Base-by-base conservation (phyloP, 495 filamentous ascomycete genomes). In the Xylaria palmicola region DNA sequence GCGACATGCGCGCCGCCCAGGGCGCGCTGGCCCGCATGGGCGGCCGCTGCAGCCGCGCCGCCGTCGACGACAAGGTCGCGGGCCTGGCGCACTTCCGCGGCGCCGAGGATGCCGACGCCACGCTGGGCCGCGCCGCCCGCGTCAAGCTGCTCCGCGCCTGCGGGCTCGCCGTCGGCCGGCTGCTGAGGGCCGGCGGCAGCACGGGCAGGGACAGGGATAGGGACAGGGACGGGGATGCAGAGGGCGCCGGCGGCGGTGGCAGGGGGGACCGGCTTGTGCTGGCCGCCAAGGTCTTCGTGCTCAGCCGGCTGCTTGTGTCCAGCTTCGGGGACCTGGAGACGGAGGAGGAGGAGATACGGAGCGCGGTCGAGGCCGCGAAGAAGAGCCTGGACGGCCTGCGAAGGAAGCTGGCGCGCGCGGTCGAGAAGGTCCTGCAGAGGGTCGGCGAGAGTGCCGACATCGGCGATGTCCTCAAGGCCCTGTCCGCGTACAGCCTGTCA, bases 401-500 rank as follows among this genome's bases (percentile, higher is more conserved):
- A 47, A 79, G 78, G 41, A 82, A 83, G 50, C 74, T 97, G 29
- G 71, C 88, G 20, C 75, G 79, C 40, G 83, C 83, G 6, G 85
- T 97, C 48, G 84, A 94, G 64, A 85, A 83, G 50, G 81, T 82
- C 6, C 74, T 98, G 50, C 81, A 82, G 40, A 82, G 79, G 52
- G 67, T 72, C 27, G 73, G 77, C 49, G 53, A 72, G 39, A 56
- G 64, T 54, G 40, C 72, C 70, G 24, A 82, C 79, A 32, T 76
- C 19, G 77, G 81, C 24, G 79, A 79, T 32, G 79, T 96, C 17
- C 77, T 92, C 79, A 91, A 66, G 50, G 83, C 84, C 12, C 79
- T 98, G 69, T 86, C 85, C 36, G 93, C 93, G 6, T 96, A 92
- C 68, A 90, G 89, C 51, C 77, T 98, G 20, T 85, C 86, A 1